Evolutionary conservation across 805 yeast genomes (phyloP), one percentile per base, ranked within the genome.

Genomic region (Schwanniomyces vanrijiae): DNA sequence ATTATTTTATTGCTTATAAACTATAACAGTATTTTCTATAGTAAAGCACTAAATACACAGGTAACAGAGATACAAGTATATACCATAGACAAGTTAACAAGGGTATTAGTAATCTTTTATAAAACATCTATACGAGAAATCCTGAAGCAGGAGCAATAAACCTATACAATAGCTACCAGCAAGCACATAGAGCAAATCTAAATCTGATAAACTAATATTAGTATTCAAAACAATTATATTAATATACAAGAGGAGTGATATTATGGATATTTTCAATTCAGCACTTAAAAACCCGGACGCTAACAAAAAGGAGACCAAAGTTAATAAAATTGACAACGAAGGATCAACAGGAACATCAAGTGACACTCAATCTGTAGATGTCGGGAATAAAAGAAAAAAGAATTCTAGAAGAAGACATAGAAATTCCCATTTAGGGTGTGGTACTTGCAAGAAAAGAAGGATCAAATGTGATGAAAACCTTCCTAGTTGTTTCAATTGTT

Each of bases 381-480:
- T 37, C 13, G 34, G 45, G 37, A 46, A 24, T 43, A 49, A 24
- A 42, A 55, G 56, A 43, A 71, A 66, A 60, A 74, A 73, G 59
- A 71, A 68, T 58, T 71, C 78, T 6, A 68, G 88, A 55, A 70
- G 86, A 55, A 75, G 77, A 49, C 90, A 84, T 62, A 71, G 84
- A 48, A 84, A 84, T 65, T 83, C 88, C 5, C 90, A 84, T 56
- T 60, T 79, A 44, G 92, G 94, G n/a, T 86, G 94, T 65, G 82
- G 80, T 3, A 81, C 83, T 19, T 77, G 82, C 53, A 77, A 77
- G 44, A 76, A 73, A 47, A 64, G 82, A 47, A 62, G 82, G 35
- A 77, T 77, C 59, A 77, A 77, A 51, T 77, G 82, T 57, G 78
- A 75, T 54, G 81, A 77, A 49, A 73, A 69, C 40, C 63, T 77